Conservation (phyloP, 2,329 filamentous ascomycete genomes). For the Purpureocillium lavendulum region DNA sequence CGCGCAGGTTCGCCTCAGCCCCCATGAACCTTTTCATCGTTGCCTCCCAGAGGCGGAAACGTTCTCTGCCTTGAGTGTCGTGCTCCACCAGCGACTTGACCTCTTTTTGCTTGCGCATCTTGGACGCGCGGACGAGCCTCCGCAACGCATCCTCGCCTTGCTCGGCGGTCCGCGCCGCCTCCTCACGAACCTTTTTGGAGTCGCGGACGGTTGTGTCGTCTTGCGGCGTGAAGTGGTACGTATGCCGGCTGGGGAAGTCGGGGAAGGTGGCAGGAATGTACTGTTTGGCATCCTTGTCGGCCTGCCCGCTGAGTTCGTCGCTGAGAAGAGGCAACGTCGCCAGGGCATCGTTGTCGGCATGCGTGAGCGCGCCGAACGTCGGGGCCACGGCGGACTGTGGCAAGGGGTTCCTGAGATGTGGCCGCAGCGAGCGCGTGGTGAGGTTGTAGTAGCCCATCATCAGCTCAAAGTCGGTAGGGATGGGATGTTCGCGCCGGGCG, state of each 20-base stretch:
- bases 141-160: slow-evolving; percentile 55
- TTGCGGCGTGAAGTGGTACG: slow-evolving; percentile 51
- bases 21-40: slow-evolving; percentile 50
- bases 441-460: slow-evolving; percentile 44
- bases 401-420: slow-evolving; percentile 48
- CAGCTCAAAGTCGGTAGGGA: slow-evolving; percentile 50
- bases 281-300: slow-evolving; percentile 44
- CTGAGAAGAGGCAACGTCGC: slow-evolving; percentile 37
- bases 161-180: slow-evolving; percentile 50
- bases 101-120: slow-evolving; percentile 57
- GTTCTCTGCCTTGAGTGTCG: slow-evolving; percentile 41
- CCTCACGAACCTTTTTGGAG: slow-evolving; percentile 49
- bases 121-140: slow-evolving; percentile 51
- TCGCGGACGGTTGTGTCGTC: slow-evolving; percentile 38
- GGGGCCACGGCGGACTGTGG: slow-evolving; percentile 28
- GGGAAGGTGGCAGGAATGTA: slow-evolving; percentile 54
- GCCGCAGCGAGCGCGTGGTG: slow-evolving; percentile 40
- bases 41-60: slow-evolving; percentile 52
- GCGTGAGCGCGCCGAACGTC: slow-evolving; percentile 26
- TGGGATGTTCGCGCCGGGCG: slow-evolving; percentile 43
- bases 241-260: slow-evolving; percentile 55
- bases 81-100: slow-evolving; percentile 47
- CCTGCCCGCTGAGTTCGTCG: slow-evolving; percentile 47
- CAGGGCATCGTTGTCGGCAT: slow-evolving; percentile 29
- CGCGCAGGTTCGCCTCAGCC: slow-evolving; percentile 12